Evolutionary conservation across 129 eudicot genomes (phyloP), one percentile per base, ranked within the genome.

Genomic region (Mikania micrantha): DNA sequence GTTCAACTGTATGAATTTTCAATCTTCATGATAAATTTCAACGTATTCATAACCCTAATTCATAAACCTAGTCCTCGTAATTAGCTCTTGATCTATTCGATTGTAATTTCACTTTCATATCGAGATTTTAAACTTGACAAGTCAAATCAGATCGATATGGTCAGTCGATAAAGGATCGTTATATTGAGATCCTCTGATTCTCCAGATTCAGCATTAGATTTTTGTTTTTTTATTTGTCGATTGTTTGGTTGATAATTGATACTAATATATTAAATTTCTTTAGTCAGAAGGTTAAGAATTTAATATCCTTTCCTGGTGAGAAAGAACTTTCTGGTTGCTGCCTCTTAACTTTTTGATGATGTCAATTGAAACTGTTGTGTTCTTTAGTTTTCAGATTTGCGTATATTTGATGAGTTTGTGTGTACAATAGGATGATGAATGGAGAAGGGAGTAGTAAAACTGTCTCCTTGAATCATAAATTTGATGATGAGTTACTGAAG

Each of bases 361-460:
- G 25, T 11, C 40, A 7, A 24, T 54, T 73, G 16, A 63, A 63
- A n/a, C 38, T 48, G 21, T 3, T 32, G n/a, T 42, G 16, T 8
- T 44, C 4, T 48, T 38, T 38, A 32, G 49, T 38, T 64, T 50
- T 4, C 49, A 27, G 64, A 15, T 41, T 20, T 24, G 31, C 20
- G 22, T 40, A 17, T 13, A 27, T 69, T 36, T 49, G 52, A 24
- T 60, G 38, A 60, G 35, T 36, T 1, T 69, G 34, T 69, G 79
- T 9, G 2, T 67, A 38, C 49, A 38, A 49, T 75, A 82, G 78
- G 79, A 87, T 79, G 90, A 85, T 72, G 80, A 76, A 78, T 74
- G 94, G 88, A 67, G 90, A 83, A 70, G 83, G 80, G 68, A 60
- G 60, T 44, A 60, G 62, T 76, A 78, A 70, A 71, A 66, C 40